These are phyloP conservation scores for Lizonia empirigonia DNA, from an alignment of 2,329 filamentous ascomycete species.

Conservation along the genomic window DNA sequence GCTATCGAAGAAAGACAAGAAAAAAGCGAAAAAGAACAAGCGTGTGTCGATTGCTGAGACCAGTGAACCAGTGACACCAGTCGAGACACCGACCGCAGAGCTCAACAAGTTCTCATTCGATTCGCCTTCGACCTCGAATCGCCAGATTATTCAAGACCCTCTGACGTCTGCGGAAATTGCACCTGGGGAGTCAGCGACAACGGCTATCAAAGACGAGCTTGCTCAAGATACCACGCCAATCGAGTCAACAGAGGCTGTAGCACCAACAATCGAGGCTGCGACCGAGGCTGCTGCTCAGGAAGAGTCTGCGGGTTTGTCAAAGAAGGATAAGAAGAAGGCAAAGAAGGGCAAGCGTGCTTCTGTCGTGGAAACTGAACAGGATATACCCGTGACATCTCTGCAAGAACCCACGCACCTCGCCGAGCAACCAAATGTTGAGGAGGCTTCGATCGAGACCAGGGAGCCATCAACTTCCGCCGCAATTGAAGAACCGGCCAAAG, in stretches of 20 bases:
- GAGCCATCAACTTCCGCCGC: not conserved
- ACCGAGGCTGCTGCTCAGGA: not conserved
- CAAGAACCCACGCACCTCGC: not conserved
- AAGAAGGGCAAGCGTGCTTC: constrained; percentile 28
- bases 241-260: not conserved
- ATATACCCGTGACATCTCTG: not conserved
- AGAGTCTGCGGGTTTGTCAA: constrained; percentile 18
- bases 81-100: constrained; percentile 13
- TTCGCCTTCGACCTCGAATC: not conserved
- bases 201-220: not conserved
- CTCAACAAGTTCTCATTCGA: not conserved
- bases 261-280: not conserved
- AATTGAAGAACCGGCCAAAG: not conserved
- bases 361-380: not conserved
- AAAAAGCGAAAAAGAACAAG: constrained; percentile 21
- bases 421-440: not conserved
- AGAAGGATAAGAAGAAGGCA: constrained; percentile 35
- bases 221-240: not conserved
- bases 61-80: constrained; percentile 6
- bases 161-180: not conserved
- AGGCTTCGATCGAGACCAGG: not conserved
- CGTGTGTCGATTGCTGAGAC: constrained; percentile 11
- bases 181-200: not conserved
- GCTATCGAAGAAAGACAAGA: constrained; percentile 18
- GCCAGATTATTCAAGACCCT: not conserved